A percentile compares a stretch with the other conserved stretches of the same genome.
phyloP scores from a whole-genome alignment of 805 yeast species.

The Starmerella bacillaris region DNA sequence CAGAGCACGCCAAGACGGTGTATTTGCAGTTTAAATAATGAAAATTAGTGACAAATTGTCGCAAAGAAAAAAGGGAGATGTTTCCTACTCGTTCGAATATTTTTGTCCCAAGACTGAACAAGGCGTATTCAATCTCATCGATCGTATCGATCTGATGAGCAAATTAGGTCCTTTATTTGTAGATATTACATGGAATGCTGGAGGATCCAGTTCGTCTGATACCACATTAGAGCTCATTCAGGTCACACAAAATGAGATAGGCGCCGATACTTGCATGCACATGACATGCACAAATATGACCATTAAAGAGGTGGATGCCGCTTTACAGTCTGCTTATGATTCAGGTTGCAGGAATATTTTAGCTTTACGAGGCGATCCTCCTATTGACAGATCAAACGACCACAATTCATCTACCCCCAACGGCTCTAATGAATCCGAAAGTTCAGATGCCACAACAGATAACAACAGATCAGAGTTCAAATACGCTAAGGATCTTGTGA shows the following conservation, averaged over 20 bases:
- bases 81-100: conserved; percentile 84
- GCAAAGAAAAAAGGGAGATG: conserved; percentile 14
- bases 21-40: too few relatives aligned
- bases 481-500: conserved; percentile 74
- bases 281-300: conserved; percentile 94
- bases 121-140: conserved; percentile 90
- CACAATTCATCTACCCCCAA: conserved; percentile 24
- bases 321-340: conserved; percentile 64
- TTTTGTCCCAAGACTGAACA: conserved; percentile 95
- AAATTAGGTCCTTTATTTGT: conserved; percentile 77
- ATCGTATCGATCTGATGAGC: conserved; percentile 95
- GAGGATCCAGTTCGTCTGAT: conserved; percentile 53
- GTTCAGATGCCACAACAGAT: not conserved
- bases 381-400: conserved; percentile 40
- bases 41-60: conserved; percentile 31
- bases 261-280: conserved; percentile 95
- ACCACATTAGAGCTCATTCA: conserved; percentile 83
- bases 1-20: too few relatives aligned
- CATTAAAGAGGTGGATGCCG: conserved; percentile 57
- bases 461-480: conserved; percentile 34
- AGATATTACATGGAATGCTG: conserved; percentile 98
- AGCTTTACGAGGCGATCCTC: conserved; percentile 93
- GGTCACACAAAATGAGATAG: conserved; percentile 75
- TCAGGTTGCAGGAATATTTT: conserved; percentile 91
- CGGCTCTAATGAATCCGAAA: too few relatives aligned